phyloP scores from a whole-genome alignment of 495 filamentous ascomycete species.

The Aspergillus cavernicola region DNA sequence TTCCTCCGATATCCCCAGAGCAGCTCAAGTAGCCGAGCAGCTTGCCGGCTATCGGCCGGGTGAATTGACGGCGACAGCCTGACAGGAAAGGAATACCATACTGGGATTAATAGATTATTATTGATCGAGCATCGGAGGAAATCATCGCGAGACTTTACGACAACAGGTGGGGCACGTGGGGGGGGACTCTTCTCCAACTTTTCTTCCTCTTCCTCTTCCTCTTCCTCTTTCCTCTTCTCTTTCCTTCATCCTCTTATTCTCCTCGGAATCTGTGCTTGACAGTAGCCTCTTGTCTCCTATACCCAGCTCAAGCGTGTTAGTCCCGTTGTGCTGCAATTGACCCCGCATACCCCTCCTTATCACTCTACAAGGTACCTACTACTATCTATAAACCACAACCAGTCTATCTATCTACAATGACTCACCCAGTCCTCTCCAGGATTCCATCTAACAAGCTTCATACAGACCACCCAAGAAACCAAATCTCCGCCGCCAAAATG shows the following conservation, averaged over 20 bases:
- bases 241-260: background rate
- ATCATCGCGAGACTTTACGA: slow-evolving; percentile 9
- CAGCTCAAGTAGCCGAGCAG: background rate
- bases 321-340: background rate
- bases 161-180: slow-evolving; percentile 13
- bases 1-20: background rate
- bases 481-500: slow-evolving; percentile 16
- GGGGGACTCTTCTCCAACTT: background rate
- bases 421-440: background rate
- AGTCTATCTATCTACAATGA: background rate
- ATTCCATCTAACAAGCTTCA: too few species aligned
- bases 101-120: too few species aligned
- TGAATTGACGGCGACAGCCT: background rate
- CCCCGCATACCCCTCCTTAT: background rate
- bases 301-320: background rate
- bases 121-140: slow-evolving; percentile 4
- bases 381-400: background rate
- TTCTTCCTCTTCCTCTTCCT: background rate
- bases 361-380: background rate
- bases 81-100: background rate
- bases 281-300: background rate
- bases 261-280: background rate
- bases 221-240: background rate
- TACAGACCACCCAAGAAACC: too few species aligned
- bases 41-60: background rate